These are phyloP conservation scores for Petunia axillaris DNA, from an alignment of 257 asterid genomes.

Conservation along the genomic window DNA sequence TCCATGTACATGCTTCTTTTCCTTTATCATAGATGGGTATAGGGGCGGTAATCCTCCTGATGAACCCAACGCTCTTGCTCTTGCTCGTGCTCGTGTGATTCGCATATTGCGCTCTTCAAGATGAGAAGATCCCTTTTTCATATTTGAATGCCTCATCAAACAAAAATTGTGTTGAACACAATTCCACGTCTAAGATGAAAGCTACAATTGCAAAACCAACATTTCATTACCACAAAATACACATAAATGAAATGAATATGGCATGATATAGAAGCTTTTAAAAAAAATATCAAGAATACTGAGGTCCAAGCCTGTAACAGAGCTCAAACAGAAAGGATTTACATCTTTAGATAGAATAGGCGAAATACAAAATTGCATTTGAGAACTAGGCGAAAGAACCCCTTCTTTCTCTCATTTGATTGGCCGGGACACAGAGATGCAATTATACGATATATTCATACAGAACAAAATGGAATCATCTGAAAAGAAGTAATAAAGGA, in stretches of 20 bases:
- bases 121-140: constrained; percentile 44
- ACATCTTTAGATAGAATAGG: not conserved
- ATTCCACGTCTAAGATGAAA: constrained; percentile 38
- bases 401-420: not conserved
- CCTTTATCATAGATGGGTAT: constrained; percentile 57
- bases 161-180: not conserved
- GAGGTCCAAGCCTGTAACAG: not conserved
- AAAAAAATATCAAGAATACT: not conserved
- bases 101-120: constrained; percentile 48
- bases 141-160: constrained; percentile 46
- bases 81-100: constrained; percentile 78
- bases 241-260: not conserved
- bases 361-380: not conserved
- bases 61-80: constrained; percentile 52
- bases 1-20: constrained; percentile 43
- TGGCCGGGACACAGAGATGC: not conserved
- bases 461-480: not conserved
- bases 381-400: not conserved
- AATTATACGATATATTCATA: too few relatives aligned
- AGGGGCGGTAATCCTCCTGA: constrained; percentile 71
- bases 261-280: not conserved
- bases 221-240: constrained; percentile 19
- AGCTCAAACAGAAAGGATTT: not conserved
- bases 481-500: not conserved
- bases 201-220: constrained; percentile 45